Base-by-base conservation (phyloP, 2,329 filamentous ascomycete genomes). In the Colletotrichum sp. region DNA sequence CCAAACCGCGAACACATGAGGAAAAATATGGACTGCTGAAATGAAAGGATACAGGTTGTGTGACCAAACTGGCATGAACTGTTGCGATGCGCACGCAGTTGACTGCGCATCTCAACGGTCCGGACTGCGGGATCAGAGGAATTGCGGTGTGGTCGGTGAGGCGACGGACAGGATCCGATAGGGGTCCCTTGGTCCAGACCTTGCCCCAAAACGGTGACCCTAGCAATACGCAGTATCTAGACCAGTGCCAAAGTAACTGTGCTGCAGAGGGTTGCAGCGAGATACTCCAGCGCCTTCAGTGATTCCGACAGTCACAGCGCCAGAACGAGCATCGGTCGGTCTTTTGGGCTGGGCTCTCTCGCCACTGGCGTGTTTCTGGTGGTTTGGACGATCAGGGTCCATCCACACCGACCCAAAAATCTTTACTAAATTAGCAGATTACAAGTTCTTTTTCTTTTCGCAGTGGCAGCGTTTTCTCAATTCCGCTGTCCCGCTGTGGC, bases 321-420 rank as follows among this genome's bases (percentile, higher is more conserved):
- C 49, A 18, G 71, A 70, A 52, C n/a, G 36, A 36, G 44, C 16
- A 39, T 71, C 59, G 44, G 71, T 70, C 36, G 30, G 24, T 32
- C 32, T 16, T 8, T 44, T 57, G 30, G 59, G 28, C 39, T 65
- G 36, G 59, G 30, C 34, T 28, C 30, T 24, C 5, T 76, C 44
- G 70, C 73, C 70, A 73, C 73, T 76, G 73, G 73, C 70, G 64
- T 44, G 73, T 76, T 76, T 76, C 70, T 68, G 59, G 21, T 60
- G 57, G 57, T 64, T 63, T 57, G 49, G 71, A 67, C 36, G 60
- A 76, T 75, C 75, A 76, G 75, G 75, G 75, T 76, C 75, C 71
- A 76, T 76, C 75, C 75, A 75, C 75, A 76, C 60, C 63, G 64
- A 59, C 39, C 32, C 32, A 44, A 34, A 32, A 57, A n/a, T 21